These are phyloP conservation scores for Endothia cerciana DNA, from an alignment of 2,329 filamentous ascomycete genomes.

Conservation along the genomic window DNA sequence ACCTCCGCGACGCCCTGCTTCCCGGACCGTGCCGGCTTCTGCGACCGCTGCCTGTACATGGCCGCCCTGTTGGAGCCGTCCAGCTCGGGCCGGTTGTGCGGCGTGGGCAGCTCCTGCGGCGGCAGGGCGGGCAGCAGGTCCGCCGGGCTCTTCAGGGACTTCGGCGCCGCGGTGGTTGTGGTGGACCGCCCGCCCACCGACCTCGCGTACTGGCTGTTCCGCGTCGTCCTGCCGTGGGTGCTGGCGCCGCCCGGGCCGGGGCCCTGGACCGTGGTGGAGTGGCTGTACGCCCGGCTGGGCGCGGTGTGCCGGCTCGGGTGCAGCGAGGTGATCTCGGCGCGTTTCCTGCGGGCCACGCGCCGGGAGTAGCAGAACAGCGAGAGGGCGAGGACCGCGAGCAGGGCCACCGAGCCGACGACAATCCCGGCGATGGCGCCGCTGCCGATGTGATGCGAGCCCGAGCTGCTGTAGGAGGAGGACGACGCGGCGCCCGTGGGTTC, in stretches of 20 bases:
- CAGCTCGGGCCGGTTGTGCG: conserved; percentile 23
- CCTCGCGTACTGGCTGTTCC: conserved; percentile 10
- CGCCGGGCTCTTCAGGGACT: conserved; percentile 15
- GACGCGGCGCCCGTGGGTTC: conserved; percentile 14
- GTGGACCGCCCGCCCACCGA: conserved; percentile 8
- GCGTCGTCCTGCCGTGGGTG: conserved; percentile 1
- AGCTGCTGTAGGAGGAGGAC: not conserved
- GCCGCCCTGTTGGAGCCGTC: conserved; percentile 14
- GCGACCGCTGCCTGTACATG: conserved; percentile 6
- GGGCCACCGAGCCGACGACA: conserved; percentile 31
- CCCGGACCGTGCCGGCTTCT: not conserved
- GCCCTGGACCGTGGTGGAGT: conserved; percentile 4
- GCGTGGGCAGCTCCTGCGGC: conserved; percentile 24
- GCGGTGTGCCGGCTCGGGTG: conserved; percentile 10
- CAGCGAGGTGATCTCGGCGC: conserved; percentile 17
- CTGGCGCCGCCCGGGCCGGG: not conserved
- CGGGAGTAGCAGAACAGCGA: conserved; percentile 28
- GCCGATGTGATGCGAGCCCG: conserved; percentile 26
- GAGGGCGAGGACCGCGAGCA: conserved; percentile 28
- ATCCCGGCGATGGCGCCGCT: conserved; percentile 36
- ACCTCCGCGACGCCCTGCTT: conserved; percentile 9
- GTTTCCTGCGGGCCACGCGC: conserved; percentile 21
- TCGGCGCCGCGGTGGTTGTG: not conserved
- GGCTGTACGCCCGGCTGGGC: conserved; percentile 2
- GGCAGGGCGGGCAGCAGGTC: conserved; percentile 8